Conservation (phyloP, 2,329 filamentous ascomycete species). For the Fusarium papillatum region DNA sequence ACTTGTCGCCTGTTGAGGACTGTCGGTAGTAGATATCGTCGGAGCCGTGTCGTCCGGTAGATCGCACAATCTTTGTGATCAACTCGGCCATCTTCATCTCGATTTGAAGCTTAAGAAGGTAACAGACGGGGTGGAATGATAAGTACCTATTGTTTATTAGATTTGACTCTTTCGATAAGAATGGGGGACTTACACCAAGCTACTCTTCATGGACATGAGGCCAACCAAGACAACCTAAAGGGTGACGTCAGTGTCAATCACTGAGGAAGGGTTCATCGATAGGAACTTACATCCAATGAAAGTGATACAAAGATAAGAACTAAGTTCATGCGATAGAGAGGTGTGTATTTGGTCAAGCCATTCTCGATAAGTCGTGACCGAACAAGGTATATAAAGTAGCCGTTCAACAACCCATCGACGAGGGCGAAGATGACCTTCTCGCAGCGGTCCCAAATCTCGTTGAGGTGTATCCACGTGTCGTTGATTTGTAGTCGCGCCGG, state of each 20-base stretch:
- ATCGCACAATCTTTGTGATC: conserved; percentile 52
- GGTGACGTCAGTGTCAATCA: neutral
- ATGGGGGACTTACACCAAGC: conserved; percentile 34
- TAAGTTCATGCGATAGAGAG: conserved; percentile 53
- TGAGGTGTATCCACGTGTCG: conserved; percentile 57
- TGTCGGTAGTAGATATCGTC: conserved; percentile 24
- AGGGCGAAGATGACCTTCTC: conserved; percentile 66
- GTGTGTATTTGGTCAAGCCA: conserved; percentile 62
- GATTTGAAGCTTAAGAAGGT: conserved; percentile 63
- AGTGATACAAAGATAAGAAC: conserved; percentile 42
- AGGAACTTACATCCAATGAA: conserved; percentile 38
- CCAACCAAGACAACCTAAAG: conserved; percentile 39
- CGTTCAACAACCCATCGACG: conserved; percentile 62
- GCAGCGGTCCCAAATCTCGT: conserved; percentile 64
- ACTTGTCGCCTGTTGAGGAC: neutral
- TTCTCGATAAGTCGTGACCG: conserved; percentile 59
- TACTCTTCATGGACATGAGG: conserved; percentile 45
- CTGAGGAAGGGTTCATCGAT: too few relatives aligned
- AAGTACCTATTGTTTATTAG: conserved; percentile 39
- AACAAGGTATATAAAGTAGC: conserved; percentile 63
- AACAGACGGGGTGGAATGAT: conserved; percentile 59
- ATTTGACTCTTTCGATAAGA: too few relatives aligned
- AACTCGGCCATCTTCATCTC: conserved; percentile 65
- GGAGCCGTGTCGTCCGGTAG: neutral
- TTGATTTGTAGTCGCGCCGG: conserved; percentile 61